A percentile compares a stretch with the other conserved stretches of the same genome.
phyloP scores from a whole-genome alignment of 306 rosid genomes.

The Delonix regia region DNA sequence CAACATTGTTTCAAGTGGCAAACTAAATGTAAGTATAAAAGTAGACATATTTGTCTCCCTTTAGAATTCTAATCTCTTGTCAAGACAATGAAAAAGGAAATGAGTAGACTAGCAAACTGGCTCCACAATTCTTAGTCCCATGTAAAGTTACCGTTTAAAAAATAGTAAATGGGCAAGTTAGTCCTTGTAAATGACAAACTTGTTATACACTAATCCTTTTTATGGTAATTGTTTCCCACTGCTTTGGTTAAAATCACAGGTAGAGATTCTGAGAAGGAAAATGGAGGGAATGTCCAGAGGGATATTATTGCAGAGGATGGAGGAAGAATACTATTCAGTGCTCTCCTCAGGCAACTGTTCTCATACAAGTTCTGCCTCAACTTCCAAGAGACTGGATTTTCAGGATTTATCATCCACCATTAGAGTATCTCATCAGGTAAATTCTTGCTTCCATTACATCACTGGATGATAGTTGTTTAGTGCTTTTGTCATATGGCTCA shows the following conservation, averaged over 20 bases:
- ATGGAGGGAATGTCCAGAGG: conserved; percentile 93
- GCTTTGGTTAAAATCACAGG: conserved; percentile 47
- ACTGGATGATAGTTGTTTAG: background rate
- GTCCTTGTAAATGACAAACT: no score
- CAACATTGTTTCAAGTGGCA: conserved; percentile 56
- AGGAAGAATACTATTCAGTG: conserved; percentile 87
- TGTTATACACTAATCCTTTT: no score
- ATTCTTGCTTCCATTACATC: conserved; percentile 27
- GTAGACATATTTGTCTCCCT: background rate
- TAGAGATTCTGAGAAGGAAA: conserved; percentile 81
- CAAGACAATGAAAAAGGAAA: background rate
- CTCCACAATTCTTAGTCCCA: background rate
- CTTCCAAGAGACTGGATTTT: conserved; percentile 61
- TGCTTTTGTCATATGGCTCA: background rate
- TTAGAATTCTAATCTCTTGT: background rate
- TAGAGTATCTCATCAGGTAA: conserved; percentile 48
- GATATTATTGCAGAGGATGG: conserved; percentile 74
- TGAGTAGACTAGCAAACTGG: background rate
- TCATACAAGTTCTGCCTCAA: conserved; percentile 59
- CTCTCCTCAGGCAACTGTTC: conserved; percentile 63
- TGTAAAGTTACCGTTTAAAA: no score
- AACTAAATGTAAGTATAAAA: conserved; percentile 61
- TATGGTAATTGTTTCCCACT: background rate
- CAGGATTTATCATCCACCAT: conserved; percentile 48
- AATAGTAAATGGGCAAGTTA: no score